Base-by-base conservation (phyloP, 768 basidiomycete species). In the Kwoniella europaea region DNA sequence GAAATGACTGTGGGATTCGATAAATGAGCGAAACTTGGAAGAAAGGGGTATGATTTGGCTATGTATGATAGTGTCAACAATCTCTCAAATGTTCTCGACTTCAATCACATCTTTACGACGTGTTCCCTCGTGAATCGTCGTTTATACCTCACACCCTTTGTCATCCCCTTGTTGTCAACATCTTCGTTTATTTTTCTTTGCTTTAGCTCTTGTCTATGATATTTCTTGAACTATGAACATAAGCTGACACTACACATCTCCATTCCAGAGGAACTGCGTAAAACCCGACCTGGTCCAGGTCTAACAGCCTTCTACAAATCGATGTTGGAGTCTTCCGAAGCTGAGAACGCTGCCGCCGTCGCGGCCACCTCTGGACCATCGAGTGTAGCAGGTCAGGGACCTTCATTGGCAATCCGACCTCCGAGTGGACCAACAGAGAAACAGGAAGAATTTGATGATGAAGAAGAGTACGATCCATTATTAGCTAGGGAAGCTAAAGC, bases 291-390 rank as follows among this genome's bases (percentile, higher is more conserved):
- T 41, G 82, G 83, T 18, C 82, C 84, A 10, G 84, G 84, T 66
- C 71, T 83, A n/a, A 77, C 82, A 2, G 81, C 83, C 52, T 83
- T 83, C 74, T 84, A 84, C 69, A 74, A 76, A 50, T 76, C 75
- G 15, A 84, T 85, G 79, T 79, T 85, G 44, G 79, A 83, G 29
- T 73, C 78, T 29, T 75, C 77, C 35, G 81, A 81, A 54, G 79
- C 77, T 6, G 78, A 80, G 69, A 94, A 98, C 74, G 92, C 92
- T 76, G 93, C 91, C 67, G 90, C 96, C 0, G 90, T 98, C 20
- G 91, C 90, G 10, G 93, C 94, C 2, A 71, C 42, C 18, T 68
- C 61, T 16, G 71, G 54, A 13, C 50, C 59, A 27, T 54, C 56
- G 22, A 65, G 66, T n/a, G 68, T 27, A 29, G 61, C 57, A 54